Percentiles rank a stretch among this genome's conserved stretches.
Evolutionary conservation across 2,329 filamentous ascomycete genomes (phyloP).

Genomic region (Ascochyta fabae): DNA sequence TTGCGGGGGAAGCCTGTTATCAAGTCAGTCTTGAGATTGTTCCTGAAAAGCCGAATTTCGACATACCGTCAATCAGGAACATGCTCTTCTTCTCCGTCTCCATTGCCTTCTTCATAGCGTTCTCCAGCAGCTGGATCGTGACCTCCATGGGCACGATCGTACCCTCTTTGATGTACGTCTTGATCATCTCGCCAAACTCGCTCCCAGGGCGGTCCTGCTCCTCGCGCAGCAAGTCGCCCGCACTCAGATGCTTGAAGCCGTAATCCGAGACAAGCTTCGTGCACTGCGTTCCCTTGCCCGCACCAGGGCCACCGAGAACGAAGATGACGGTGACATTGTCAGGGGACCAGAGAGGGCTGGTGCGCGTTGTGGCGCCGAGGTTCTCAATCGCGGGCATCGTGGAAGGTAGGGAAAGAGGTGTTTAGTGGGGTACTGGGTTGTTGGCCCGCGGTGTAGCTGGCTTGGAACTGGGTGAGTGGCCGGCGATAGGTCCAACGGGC

Average conservation of each 20-base stretch:
- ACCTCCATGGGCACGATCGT: slow-evolving; percentile 99
- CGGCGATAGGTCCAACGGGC: slow-evolving; percentile 36
- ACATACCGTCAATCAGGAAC: slow-evolving; percentile 72
- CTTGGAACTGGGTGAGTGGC: slow-evolving; percentile 41
- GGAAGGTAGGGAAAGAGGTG: slow-evolving; percentile 2
- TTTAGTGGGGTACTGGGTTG: slow-evolving; percentile 37
- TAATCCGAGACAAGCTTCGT: slow-evolving; percentile 84
- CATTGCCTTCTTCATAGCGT: slow-evolving; percentile 82
- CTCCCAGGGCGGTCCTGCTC: slow-evolving; percentile 88
- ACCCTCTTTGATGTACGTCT: slow-evolving; percentile 90
- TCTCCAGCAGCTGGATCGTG: slow-evolving; percentile 90
- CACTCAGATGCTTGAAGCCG: slow-evolving; percentile 90
- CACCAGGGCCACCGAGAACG: slow-evolving; percentile 93
- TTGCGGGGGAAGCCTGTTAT: slow-evolving; percentile 83
- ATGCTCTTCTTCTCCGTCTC: slow-evolving; percentile 61
- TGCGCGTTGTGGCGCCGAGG: slow-evolving; percentile 54
- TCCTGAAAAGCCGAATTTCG: background rate
- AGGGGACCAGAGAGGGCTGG: slow-evolving; percentile 74
- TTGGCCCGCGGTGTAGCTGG: slow-evolving; percentile 22
- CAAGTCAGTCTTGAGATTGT: background rate
- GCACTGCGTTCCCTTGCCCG: slow-evolving; percentile 97
- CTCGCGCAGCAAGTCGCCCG: slow-evolving; percentile 89
- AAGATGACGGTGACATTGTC: slow-evolving; percentile 89
- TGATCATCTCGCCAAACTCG: slow-evolving; percentile 92
- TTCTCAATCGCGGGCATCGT: slow-evolving; percentile 51